A percentile compares a stretch with the other conserved stretches of the same genome.
These are phyloP conservation scores for Sclerotiophoma versabilis DNA, from an alignment of 2,329 filamentous ascomycete species.

Conservation along the genomic window DNA sequence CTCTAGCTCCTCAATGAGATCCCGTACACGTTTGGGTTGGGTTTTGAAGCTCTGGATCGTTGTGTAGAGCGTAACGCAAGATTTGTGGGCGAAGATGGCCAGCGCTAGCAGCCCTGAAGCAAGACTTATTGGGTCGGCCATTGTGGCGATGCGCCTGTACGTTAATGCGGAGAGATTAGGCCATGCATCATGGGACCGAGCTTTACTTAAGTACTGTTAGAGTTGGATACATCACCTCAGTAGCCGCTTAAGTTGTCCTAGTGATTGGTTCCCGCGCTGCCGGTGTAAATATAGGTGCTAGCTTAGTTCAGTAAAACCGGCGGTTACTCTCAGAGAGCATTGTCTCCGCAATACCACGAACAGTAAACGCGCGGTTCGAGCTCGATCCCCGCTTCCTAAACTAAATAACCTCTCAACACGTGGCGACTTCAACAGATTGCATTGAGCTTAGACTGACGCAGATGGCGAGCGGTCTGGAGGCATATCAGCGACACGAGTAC, in stretches of 20 bases:
- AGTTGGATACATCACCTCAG: neutral
- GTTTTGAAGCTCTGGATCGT: constrained; percentile 18
- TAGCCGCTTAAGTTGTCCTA: neutral
- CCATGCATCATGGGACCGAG: neutral
- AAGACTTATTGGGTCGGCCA: constrained; percentile 22
- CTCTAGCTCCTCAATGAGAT: constrained; percentile 21
- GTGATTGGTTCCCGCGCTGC: neutral
- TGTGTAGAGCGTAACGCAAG: constrained; percentile 18
- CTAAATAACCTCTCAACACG: too few relatives aligned
- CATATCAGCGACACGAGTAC: too few relatives aligned
- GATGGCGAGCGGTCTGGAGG: too few relatives aligned
- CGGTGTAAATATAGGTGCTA: too few relatives aligned
- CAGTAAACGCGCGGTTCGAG: too few relatives aligned
- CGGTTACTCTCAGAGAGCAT: too few relatives aligned
- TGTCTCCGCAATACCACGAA: too few relatives aligned
- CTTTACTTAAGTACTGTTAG: constrained; percentile 1
- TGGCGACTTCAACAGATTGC: too few relatives aligned
- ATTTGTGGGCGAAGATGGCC: constrained; percentile 19
- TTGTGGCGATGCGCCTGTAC: constrained; percentile 5
- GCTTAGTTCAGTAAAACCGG: too few relatives aligned
- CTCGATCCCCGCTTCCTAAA: too few relatives aligned
- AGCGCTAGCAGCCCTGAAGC: constrained; percentile 21
- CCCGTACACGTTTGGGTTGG: constrained; percentile 20
- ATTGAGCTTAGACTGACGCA: too few relatives aligned
- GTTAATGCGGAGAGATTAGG: neutral